phyloP scores from a whole-genome alignment of 371 early-diverging fungal genomes.

The Actinomortierella wolfii region DNA sequence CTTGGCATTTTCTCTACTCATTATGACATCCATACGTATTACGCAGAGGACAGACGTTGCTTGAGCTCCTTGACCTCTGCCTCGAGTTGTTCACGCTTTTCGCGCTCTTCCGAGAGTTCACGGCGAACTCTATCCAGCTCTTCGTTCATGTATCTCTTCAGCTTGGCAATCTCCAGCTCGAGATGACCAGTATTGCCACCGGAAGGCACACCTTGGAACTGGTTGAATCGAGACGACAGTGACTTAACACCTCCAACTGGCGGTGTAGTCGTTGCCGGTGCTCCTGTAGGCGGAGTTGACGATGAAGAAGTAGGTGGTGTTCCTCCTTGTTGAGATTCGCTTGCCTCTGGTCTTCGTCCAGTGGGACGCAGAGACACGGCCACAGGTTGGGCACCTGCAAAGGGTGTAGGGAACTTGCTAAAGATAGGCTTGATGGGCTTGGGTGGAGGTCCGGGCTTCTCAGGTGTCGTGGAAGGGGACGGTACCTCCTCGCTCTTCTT shows the following conservation, averaged over 20 bases:
- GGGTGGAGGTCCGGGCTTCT: constrained; percentile 50
- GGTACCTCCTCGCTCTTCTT: constrained; percentile 24
- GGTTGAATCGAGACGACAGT: constrained; percentile 58
- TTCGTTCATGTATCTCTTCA: constrained; percentile 62
- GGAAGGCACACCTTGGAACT: constrained; percentile 52
- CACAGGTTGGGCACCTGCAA: constrained; percentile 52
- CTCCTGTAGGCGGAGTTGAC: constrained; percentile 21
- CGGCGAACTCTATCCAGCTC: constrained; percentile 59
- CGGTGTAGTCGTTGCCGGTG: constrained; percentile 42
- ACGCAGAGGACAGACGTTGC: constrained; percentile 11
- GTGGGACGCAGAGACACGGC: constrained; percentile 47
- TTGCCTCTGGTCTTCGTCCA: constrained; percentile 25
- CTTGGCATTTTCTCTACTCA: too few species aligned
- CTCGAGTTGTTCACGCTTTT: constrained; percentile 53
- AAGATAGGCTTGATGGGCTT: constrained; percentile 70
- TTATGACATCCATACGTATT: too few species aligned
- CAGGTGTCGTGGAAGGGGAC: constrained; percentile 20
- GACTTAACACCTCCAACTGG: constrained; percentile 60
- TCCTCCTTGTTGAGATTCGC: constrained; percentile 47
- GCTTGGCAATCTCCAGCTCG: constrained; percentile 54
- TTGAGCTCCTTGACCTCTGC: constrained; percentile 49
- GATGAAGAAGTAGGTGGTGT: constrained; percentile 46
- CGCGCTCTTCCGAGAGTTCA: constrained; percentile 60
- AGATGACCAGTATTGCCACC: constrained; percentile 56
- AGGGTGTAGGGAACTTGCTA: constrained; percentile 67